A percentile compares a stretch with the other conserved stretches of the same genome.
Conservation (phyloP, 306 rosid genomes). For the Abrus pulchellus region DNA sequence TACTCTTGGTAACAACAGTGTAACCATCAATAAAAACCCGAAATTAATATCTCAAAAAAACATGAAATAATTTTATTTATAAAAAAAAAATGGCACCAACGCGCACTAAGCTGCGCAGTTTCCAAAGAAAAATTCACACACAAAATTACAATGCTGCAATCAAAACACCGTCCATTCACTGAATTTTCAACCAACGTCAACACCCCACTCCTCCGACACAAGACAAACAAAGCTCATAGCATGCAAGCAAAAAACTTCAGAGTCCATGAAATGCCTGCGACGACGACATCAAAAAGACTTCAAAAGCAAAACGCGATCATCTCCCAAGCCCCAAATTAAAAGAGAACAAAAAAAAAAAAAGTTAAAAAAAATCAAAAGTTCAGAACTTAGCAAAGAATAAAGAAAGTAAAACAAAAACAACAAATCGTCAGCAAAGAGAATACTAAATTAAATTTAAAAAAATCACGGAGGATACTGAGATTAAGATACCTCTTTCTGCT, state of each 20-base stretch:
- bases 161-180: background rate
- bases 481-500: slow-evolving; percentile 59
- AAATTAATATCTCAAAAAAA: slow-evolving; percentile 6
- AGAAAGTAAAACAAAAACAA: background rate
- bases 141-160: slow-evolving; percentile 29
- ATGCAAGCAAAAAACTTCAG: slow-evolving; percentile 27
- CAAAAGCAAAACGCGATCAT: background rate
- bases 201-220: background rate
- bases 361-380: background rate
- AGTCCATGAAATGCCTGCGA: slow-evolving; percentile 27
- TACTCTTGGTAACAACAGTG: slow-evolving; percentile 8
- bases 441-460: background rate
- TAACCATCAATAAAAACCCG: background rate
- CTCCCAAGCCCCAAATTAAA: background rate
- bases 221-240: slow-evolving; percentile 5
- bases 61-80: background rate
- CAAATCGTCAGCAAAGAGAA: background rate
- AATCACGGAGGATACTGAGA: background rate
- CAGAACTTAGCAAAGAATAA: background rate
- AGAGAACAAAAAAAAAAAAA: background rate
- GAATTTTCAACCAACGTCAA: slow-evolving; percentile 35
- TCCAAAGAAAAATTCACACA: background rate
- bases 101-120: background rate
- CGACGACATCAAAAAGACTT: slow-evolving; percentile 13
- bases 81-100: background rate